A percentile compares a stretch with the other conserved stretches of the same genome.
phyloP scores from a whole-genome alignment of 495 filamentous ascomycete species.

The Aspergillus nidulans region DNA sequence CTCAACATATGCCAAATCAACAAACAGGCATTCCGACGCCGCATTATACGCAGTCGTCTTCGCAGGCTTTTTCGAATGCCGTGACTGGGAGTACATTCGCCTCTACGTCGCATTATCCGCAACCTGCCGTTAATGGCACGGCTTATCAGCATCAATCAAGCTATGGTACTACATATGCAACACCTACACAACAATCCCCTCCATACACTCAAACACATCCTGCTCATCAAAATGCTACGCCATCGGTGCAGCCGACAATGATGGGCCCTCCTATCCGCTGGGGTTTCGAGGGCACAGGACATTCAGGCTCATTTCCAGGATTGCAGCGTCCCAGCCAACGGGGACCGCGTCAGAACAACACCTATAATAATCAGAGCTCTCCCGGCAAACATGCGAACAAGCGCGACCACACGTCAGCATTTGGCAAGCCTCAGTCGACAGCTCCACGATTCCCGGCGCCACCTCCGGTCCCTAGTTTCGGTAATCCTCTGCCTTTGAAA shows the following conservation, averaged over 20 bases:
- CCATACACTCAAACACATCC: conserved; percentile 23
- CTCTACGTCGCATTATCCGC: conserved; percentile 25
- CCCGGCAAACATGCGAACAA: conserved; percentile 32
- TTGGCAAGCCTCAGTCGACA: conserved; percentile 37
- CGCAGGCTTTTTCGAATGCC: conserved; percentile 24
- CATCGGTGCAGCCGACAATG: conserved; percentile 40
- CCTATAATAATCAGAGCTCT: conserved; percentile 35
- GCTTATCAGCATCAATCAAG: conserved; percentile 27
- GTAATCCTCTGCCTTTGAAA: conserved; percentile 55
- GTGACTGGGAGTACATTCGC: conserved; percentile 21
- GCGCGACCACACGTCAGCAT: conserved; percentile 39
- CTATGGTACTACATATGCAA: conserved; percentile 28
- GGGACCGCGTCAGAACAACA: conserved; percentile 42
- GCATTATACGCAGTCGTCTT: conserved; percentile 25
- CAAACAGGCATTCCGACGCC: conserved; percentile 25
- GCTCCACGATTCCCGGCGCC: conserved; percentile 44
- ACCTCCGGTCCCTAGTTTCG: conserved; percentile 59
- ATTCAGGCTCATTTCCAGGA: conserved; percentile 19
- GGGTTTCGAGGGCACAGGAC: conserved; percentile 45
- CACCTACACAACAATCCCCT: conserved; percentile 22
- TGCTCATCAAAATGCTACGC: conserved; percentile 22
- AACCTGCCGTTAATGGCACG: conserved; percentile 23
- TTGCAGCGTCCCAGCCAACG: conserved; percentile 26
- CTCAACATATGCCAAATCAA: conserved; percentile 24
- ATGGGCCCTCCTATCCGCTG: conserved; percentile 58